Evolutionary conservation across 345 rosid genomes (phyloP), one percentile per base, ranked within the genome.

Genomic region (Clausena lansium): DNA sequence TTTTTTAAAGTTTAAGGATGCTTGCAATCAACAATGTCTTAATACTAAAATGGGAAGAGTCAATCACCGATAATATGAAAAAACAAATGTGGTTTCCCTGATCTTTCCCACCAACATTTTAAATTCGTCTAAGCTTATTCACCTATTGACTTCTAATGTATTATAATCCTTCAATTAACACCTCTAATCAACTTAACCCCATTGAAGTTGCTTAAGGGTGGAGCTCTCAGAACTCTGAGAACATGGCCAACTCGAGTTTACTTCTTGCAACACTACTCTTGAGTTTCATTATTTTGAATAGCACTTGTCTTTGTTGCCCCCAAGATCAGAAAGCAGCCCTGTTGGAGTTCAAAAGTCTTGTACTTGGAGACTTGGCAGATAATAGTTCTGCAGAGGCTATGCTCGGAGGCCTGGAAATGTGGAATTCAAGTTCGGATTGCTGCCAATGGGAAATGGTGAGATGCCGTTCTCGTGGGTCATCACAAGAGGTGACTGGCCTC

Each of bases 251-350:
- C 28, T 55, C 17, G 6, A 52, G 6, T 22, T 55, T 52, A 28
- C 14, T 20, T 9, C 5, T 54, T 20, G 41, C 61, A 54, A 2
- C 63, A 36, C 4, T 7, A 22, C 10, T 71, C 20, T 54, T 71
- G 62, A 9, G 33, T 22, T 32, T 71, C 38, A 55, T 9, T 71
- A 8, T 33, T 39, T 71, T 55, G 10, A 25, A 52, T 22, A 9
- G 20, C 20, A 38, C 45, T 71, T 70, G 59, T 50, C 50, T 30
- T 52, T 17, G 75, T 22, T 80, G 83, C 66, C 70, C 65, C 50
- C 55, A 68, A 32, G 71, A 79, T 55, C 79, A 83, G 50, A 75
- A 60, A 58, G 79, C 66, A 54, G 79, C 78, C 11, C 79, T 83
- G 62, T 76, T 77, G 38, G 79, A 80, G 25, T 77, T 83, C 77